A percentile compares a stretch with the other conserved stretches of the same genome.
Conservation (phyloP, 1,284 basidiomycete species). For the Trametes pubescens region DNA sequence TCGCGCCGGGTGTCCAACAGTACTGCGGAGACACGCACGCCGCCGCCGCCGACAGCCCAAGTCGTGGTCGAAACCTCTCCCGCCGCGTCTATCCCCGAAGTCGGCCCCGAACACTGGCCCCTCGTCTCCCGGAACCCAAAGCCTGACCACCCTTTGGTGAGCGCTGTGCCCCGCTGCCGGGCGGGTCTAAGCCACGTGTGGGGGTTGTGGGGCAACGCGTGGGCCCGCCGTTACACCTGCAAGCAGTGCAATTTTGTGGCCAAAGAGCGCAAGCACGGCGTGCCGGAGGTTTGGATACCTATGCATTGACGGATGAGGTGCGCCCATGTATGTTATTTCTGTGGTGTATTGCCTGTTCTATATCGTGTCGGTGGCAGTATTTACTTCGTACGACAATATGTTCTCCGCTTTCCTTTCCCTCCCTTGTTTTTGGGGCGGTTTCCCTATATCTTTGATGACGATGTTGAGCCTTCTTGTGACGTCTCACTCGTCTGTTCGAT, state of each 20-base stretch:
- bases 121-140: slow-evolving; percentile 27
- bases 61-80: neutral
- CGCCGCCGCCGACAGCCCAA: neutral
- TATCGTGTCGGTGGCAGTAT: neutral
- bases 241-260: slow-evolving; percentile 13
- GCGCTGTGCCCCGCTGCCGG: slow-evolving; percentile 1
- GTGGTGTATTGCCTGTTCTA: neutral
- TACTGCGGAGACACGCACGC: neutral
- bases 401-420: no score
- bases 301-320: neutral
- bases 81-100: neutral
- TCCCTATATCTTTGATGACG: no score
- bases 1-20: slow-evolving; percentile 11
- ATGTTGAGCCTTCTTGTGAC: no score
- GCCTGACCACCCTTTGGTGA: slow-evolving; percentile 26
- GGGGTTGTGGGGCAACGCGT: slow-evolving; percentile 23
- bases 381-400: no score
- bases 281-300: slow-evolving; percentile 16
- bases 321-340: neutral
- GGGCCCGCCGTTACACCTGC: slow-evolving; percentile 27
- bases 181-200: slow-evolving; percentile 18
- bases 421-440: no score
- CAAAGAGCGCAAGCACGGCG: slow-evolving; percentile 26
- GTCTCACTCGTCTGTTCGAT: no score
- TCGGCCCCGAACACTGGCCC: neutral